These are phyloP conservation scores for Ogataea methylovora DNA, from an alignment of 805 yeast genomes.

Conservation along the genomic window DNA sequence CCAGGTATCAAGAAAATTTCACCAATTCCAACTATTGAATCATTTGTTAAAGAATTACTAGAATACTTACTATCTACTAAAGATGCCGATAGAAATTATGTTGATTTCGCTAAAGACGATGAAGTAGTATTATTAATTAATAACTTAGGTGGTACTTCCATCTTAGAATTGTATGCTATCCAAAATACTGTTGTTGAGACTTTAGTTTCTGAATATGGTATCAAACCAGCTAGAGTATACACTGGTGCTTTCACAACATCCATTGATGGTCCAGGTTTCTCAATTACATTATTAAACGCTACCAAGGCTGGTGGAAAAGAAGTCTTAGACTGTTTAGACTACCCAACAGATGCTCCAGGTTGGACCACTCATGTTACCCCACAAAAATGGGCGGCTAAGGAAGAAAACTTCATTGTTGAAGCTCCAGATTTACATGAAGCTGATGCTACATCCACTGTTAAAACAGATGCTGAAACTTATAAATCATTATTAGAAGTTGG, in stretches of 20 bases:
- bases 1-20: conserved; percentile 66
- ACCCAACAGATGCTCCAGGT: conserved; percentile 72
- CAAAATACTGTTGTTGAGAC: conserved; percentile 49
- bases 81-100: conserved; percentile 78
- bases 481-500: conserved; percentile 34
- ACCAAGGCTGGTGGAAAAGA: conserved; percentile 40
- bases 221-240: conserved; percentile 60
- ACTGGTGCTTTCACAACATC: conserved; percentile 84
- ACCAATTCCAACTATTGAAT: conserved; percentile 66
- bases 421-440: conserved; percentile 25
- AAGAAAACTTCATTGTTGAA: conserved; percentile 18
- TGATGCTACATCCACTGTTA: conserved; percentile 19
- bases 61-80: conserved; percentile 50
- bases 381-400: conserved; percentile 13
- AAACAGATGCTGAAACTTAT: conserved; percentile 21
- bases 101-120: conserved; percentile 45
- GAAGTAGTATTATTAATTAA: conserved; percentile 72
- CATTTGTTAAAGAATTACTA: conserved; percentile 50
- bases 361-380: conserved; percentile 51
- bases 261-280: conserved; percentile 86
- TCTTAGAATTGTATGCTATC: conserved; percentile 69
- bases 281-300: conserved; percentile 72
- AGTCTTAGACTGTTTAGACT: conserved; percentile 53
- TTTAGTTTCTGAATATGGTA: conserved; percentile 43
- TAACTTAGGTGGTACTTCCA: conserved; percentile 86